These are phyloP conservation scores for Geotrichum ghanense DNA, from an alignment of 805 yeast genomes.

Conservation along the genomic window DNA sequence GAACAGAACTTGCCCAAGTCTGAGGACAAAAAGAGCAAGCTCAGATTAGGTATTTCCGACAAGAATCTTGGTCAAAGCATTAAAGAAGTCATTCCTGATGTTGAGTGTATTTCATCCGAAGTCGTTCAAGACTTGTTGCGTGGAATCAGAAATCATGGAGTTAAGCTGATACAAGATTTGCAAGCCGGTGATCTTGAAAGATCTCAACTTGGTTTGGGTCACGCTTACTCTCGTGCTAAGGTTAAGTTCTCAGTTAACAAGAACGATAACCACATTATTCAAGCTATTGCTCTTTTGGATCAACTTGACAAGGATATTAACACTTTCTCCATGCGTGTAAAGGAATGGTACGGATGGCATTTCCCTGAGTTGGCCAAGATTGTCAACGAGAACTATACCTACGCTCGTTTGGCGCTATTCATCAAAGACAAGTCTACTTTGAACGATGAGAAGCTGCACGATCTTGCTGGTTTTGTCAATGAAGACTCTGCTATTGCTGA, in stretches of 20 bases:
- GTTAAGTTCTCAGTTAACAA: conserved; percentile 98
- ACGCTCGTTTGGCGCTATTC: conserved; percentile 62
- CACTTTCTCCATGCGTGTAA: conserved; percentile 93
- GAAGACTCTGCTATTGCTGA: conserved; percentile 91
- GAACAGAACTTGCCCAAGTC: conserved; percentile 63
- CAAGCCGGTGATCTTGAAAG: conserved; percentile 93
- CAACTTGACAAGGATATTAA: conserved; percentile 97
- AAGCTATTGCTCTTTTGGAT: conserved; percentile 94
- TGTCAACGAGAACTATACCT: conserved; percentile 79
- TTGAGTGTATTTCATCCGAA: conserved; percentile 86
- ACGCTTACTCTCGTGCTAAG: conserved; percentile 97
- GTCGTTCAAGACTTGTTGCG: conserved; percentile 89
- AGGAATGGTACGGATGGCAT: conserved; percentile 99
- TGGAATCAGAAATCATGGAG: conserved; percentile 87
- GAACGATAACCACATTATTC: conserved; percentile 98
- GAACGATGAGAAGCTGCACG: conserved; percentile 61
- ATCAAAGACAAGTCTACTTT: conserved; percentile 82
- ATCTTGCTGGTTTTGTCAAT: conserved; percentile 76
- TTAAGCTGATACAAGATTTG: conserved; percentile 79
- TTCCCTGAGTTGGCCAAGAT: conserved; percentile 93
- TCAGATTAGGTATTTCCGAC: conserved; percentile 82
- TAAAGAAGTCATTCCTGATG: conserved; percentile 78
- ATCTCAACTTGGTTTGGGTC: conserved; percentile 98
- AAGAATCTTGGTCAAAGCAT: conserved; percentile 93
- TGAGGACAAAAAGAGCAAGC: conserved; percentile 51